Evolutionary conservation across 2,329 filamentous ascomycete species (phyloP).

Genomic region (Rosellinia necatrix): DNA sequence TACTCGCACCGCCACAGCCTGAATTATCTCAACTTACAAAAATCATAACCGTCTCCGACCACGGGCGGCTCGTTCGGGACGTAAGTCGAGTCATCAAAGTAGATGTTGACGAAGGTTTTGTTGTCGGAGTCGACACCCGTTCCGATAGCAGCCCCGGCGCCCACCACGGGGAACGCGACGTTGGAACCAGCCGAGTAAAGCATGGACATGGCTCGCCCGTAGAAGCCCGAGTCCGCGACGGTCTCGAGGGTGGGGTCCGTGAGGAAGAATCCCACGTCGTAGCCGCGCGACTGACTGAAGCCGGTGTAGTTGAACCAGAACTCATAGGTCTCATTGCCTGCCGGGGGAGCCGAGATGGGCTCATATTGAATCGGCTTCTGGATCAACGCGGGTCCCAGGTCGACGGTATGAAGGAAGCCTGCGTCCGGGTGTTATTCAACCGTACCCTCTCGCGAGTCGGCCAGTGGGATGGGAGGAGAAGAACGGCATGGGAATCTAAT

Average conservation of each 20-base stretch:
- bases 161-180: constrained; percentile 4
- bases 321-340: constrained; percentile 6
- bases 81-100: constrained; percentile 4
- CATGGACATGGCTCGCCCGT: constrained; percentile 8
- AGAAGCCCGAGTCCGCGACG: background rate
- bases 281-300: background rate
- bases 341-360: constrained; percentile 3
- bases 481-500: background rate
- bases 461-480: too few species aligned
- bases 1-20: too few species aligned
- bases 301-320: constrained; percentile 20
- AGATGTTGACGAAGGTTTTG: background rate
- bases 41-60: background rate
- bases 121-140: background rate
- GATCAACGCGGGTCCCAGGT: background rate
- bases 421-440: background rate
- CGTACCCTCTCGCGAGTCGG: background rate
- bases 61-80: background rate
- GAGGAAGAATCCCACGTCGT: constrained; percentile 2
- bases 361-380: constrained; percentile 9
- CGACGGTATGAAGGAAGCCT: constrained; percentile 8
- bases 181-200: constrained; percentile 1
- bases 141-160: background rate
- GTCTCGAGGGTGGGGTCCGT: background rate
- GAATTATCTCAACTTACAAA: constrained; percentile 12